Conservation (phyloP, 495 filamentous ascomycete species). For the Cladorrhinum samala region DNA sequence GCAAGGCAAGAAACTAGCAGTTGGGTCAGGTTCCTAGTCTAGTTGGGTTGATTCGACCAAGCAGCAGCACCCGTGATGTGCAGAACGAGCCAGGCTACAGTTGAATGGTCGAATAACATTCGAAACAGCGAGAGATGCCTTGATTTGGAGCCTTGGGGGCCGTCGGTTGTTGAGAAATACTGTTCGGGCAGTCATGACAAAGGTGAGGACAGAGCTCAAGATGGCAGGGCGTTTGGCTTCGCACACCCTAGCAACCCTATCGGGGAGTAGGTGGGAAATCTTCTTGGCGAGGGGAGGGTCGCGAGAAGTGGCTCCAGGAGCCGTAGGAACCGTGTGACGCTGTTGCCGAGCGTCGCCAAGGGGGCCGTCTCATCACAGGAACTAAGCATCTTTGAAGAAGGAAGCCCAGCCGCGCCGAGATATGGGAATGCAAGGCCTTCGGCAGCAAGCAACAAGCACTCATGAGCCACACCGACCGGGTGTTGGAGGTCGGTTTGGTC, state of each 20-base stretch:
- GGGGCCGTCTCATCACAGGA: not conserved
- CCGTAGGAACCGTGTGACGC: conserved; percentile 3
- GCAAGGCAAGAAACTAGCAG: no score
- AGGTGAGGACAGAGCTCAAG: not conserved
- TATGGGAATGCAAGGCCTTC: not conserved
- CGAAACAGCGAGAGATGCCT: not conserved
- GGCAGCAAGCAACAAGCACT: not conserved
- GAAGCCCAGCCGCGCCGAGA: not conserved
- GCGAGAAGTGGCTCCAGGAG: not conserved
- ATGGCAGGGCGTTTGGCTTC: not conserved
- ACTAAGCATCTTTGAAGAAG: not conserved
- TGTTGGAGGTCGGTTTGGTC: no score
- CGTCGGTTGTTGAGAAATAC: not conserved
- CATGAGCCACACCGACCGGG: no score
- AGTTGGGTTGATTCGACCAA: no score
- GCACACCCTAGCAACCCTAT: not conserved
- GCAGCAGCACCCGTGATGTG: not conserved
- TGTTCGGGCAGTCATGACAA: not conserved
- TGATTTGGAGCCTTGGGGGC: not conserved
- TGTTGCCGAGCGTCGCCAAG: not conserved
- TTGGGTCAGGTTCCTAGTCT: no score
- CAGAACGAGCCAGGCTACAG: not conserved
- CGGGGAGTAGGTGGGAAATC: not conserved
- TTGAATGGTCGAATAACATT: not conserved
- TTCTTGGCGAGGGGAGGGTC: not conserved